Percentiles rank a stretch among this genome's conserved stretches.
Conservation (phyloP, 1,139 yeast genomes). For the Geotrichum australiense region DNA sequence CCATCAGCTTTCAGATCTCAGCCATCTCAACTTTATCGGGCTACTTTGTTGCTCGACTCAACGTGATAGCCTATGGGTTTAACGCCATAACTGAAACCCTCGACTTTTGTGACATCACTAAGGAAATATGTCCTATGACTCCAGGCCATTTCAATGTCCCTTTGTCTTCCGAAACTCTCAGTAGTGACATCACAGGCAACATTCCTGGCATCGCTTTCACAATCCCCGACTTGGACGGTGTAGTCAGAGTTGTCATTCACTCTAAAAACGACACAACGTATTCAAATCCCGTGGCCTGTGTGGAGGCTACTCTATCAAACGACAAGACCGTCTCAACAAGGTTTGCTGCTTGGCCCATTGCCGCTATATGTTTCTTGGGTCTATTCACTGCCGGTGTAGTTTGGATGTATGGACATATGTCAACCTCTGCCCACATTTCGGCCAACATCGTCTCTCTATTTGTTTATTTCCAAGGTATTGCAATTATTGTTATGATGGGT, state of each 20-base stretch:
- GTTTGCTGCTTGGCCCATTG: slow-evolving; percentile 96
- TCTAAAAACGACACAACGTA: slow-evolving; percentile 20
- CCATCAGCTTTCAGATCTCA: slow-evolving; percentile 59
- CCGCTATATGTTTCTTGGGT: slow-evolving; percentile 84
- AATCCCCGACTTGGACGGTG: slow-evolving; percentile 91
- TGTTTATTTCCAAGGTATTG: slow-evolving; percentile 87
- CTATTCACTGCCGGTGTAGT: slow-evolving; percentile 79
- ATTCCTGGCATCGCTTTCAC: slow-evolving; percentile 84
- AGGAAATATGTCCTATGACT: slow-evolving; percentile 66
- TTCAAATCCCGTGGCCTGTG: slow-evolving; percentile 67
- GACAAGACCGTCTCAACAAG: slow-evolving; percentile 92
- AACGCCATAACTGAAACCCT: slow-evolving; percentile 51
- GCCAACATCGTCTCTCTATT: slow-evolving; percentile 89
- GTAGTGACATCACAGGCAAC: slow-evolving; percentile 35
- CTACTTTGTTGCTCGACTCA: slow-evolving; percentile 58
- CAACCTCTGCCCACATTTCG: slow-evolving; percentile 95
- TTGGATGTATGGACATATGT: slow-evolving; percentile 81
- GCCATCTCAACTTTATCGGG: slow-evolving; percentile 79
- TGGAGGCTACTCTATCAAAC: slow-evolving; percentile 77
- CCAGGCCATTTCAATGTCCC: slow-evolving; percentile 79
- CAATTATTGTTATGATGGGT: slow-evolving; percentile 94
- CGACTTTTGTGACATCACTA: slow-evolving; percentile 47
- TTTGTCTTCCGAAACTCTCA: slow-evolving; percentile 38
- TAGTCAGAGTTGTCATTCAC: slow-evolving; percentile 61
- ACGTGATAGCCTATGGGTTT: slow-evolving; percentile 77